Evolutionary conservation across 139 green algal genomes (phyloP).

Genomic region (Pseudopediastrum boryanum): DNA sequence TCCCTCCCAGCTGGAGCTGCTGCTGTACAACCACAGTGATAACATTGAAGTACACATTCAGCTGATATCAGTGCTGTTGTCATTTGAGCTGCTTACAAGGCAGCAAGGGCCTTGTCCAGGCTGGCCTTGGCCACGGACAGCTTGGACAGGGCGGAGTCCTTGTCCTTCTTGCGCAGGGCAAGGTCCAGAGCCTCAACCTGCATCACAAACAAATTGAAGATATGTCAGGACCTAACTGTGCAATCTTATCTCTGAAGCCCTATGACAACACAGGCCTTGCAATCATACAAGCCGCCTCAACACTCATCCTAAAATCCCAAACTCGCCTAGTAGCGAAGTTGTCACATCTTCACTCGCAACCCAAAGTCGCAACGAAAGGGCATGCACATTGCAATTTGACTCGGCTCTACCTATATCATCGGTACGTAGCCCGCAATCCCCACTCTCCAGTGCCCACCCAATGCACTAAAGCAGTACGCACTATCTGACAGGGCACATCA

Average conservation of each 20-base stretch:
- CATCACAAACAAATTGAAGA: background rate
- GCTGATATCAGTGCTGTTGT: slow-evolving; percentile 1
- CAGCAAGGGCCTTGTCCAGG: slow-evolving; percentile 66
- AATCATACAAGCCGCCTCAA: background rate
- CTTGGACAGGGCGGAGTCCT: slow-evolving; percentile 55
- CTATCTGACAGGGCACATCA: too few species aligned
- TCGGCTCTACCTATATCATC: too few species aligned
- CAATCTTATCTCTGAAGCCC: background rate
- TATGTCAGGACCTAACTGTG: background rate
- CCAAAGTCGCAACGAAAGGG: too few species aligned
- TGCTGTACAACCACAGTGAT: too few species aligned
- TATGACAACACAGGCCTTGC: background rate
- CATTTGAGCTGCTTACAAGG: slow-evolving; percentile 47
- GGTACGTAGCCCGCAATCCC: too few species aligned
- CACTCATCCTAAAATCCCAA: background rate
- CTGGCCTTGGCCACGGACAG: slow-evolving; percentile 59
- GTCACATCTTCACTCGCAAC: too few species aligned
- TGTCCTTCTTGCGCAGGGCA: slow-evolving; percentile 85
- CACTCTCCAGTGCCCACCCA: too few species aligned
- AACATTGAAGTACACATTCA: too few species aligned
- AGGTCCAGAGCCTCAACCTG: slow-evolving; percentile 87
- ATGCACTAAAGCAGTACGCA: too few species aligned
- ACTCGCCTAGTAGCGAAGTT: too few species aligned
- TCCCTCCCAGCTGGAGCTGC: too few species aligned
- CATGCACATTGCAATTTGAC: too few species aligned